These are phyloP conservation scores for Piloderma croceum DNA, from an alignment of 768 basidiomycete species.

Conservation along the genomic window DNA sequence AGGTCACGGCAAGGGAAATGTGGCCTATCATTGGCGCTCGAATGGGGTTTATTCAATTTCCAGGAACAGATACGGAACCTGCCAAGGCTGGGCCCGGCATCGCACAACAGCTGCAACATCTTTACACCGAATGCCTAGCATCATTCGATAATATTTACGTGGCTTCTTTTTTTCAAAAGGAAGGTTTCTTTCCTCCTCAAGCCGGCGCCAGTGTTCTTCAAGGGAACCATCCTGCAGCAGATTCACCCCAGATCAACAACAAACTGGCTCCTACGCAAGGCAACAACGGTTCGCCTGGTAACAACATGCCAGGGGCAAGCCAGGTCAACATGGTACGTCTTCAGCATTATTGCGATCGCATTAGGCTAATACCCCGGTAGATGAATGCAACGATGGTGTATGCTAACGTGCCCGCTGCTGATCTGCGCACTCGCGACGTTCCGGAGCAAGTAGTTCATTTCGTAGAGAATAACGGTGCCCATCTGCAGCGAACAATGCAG, in stretches of 20 bases:
- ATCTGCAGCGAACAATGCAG: conserved; percentile 34
- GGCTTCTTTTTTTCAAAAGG: conserved; percentile 32
- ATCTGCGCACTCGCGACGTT: conserved; percentile 49
- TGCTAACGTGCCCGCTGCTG: conserved; percentile 39
- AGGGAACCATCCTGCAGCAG: no score
- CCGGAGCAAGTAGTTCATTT: conserved; percentile 46
- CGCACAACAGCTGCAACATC: conserved; percentile 52
- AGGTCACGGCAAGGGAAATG: conserved; percentile 51
- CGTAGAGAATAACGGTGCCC: conserved; percentile 52
- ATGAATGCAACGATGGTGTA: conserved; percentile 44
- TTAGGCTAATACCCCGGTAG: no score
- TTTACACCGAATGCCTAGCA: conserved; percentile 55
- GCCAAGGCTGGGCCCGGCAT: conserved; percentile 56
- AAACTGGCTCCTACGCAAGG: no score
- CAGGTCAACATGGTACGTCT: background rate
- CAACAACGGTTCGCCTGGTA: no score
- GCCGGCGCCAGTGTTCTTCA: no score
- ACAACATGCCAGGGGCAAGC: no score
- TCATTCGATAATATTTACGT: conserved; percentile 55
- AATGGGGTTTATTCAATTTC: conserved; percentile 62
- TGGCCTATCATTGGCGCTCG: conserved; percentile 68
- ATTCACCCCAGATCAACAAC: no score
- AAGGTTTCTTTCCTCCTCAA: no score
- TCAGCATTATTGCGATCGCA: conserved; percentile 2
- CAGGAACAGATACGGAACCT: conserved; percentile 54